phyloP scores from a whole-genome alignment of 2,329 filamentous ascomycete species.

The Talaromyces sp. region DNA sequence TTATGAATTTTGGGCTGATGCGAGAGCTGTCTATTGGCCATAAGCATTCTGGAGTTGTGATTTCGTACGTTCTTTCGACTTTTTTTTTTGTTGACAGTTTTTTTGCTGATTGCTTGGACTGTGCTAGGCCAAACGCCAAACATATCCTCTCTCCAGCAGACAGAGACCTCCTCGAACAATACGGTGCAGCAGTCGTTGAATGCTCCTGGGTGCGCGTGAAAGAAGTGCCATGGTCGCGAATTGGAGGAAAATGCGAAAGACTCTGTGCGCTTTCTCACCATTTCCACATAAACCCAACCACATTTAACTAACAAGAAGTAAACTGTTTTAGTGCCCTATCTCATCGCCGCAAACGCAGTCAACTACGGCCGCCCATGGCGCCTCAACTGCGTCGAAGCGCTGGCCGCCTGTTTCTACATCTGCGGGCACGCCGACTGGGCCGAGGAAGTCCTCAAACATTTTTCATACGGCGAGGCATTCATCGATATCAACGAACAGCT shows the following conservation, averaged over 20 bases:
- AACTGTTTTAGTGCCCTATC: slow-evolving; percentile 64
- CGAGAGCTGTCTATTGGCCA: slow-evolving; percentile 86
- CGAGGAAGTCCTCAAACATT: slow-evolving; percentile 71
- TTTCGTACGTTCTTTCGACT: slow-evolving; percentile 52
- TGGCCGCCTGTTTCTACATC: slow-evolving; percentile 88
- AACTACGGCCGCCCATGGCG: slow-evolving; percentile 97
- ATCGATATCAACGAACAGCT: slow-evolving; percentile 82
- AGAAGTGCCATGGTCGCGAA: slow-evolving; percentile 84
- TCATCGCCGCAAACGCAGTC: slow-evolving; percentile 92
- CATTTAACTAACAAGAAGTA: background rate
- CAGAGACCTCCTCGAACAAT: slow-evolving; percentile 71
- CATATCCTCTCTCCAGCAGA: slow-evolving; percentile 78
- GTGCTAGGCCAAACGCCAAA: slow-evolving; percentile 71
- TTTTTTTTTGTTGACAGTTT: background rate
- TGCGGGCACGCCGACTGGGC: slow-evolving; percentile 92
- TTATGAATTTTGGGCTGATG: slow-evolving; percentile 91
- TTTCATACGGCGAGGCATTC: slow-evolving; percentile 83
- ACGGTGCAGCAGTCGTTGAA: slow-evolving; percentile 92
- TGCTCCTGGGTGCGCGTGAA: slow-evolving; percentile 91
- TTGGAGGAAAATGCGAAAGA: slow-evolving; percentile 89
- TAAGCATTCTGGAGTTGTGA: slow-evolving; percentile 84
- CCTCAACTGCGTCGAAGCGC: slow-evolving; percentile 89
- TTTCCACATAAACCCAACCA: background rate
- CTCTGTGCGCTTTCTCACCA: slow-evolving; percentile 42
- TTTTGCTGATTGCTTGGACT: slow-evolving; percentile 1